A percentile compares a stretch with the other conserved stretches of the same genome.
These are phyloP conservation scores for Russula sp. DNA, from an alignment of 768 basidiomycete species.

Conservation along the genomic window DNA sequence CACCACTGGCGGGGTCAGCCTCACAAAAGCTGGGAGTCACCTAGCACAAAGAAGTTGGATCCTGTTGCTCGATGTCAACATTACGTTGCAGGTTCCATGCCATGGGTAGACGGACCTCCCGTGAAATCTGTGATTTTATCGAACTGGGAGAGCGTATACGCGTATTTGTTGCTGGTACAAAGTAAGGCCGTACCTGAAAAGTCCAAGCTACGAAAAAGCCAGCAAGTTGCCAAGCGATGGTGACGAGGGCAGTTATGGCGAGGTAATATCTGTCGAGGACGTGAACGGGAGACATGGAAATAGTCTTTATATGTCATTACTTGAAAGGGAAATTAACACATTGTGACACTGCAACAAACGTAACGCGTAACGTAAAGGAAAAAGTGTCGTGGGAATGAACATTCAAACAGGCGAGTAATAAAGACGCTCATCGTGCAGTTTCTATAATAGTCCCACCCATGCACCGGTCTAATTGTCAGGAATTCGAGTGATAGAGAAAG, in stretches of 20 bases:
- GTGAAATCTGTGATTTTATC: slow-evolving; percentile 9
- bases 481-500: not conserved
- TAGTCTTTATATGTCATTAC: slow-evolving; percentile 11
- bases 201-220: slow-evolving; percentile 66
- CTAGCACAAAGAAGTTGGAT: slow-evolving; percentile 57
- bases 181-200: slow-evolving; percentile 32
- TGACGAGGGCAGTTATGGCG: slow-evolving; percentile 43
- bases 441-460: not conserved
- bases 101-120: not conserved
- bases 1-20: no score
- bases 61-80: not conserved
- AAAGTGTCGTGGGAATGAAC: not conserved
- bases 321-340: no score
- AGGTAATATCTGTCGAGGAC: slow-evolving; percentile 47
- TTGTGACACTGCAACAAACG: not conserved
- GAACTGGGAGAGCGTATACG: not conserved
- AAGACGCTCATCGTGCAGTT: not conserved
- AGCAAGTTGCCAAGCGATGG: slow-evolving; percentile 47
- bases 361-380: not conserved
- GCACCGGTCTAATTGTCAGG: not conserved
- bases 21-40: slow-evolving; percentile 23
- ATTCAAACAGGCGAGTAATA: not conserved
- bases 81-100: not conserved
- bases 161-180: not conserved
- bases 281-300: not conserved